Evolutionary conservation across 768 basidiomycete species (phyloP).

Genomic region (Sistotremastrum niveocremeum): DNA sequence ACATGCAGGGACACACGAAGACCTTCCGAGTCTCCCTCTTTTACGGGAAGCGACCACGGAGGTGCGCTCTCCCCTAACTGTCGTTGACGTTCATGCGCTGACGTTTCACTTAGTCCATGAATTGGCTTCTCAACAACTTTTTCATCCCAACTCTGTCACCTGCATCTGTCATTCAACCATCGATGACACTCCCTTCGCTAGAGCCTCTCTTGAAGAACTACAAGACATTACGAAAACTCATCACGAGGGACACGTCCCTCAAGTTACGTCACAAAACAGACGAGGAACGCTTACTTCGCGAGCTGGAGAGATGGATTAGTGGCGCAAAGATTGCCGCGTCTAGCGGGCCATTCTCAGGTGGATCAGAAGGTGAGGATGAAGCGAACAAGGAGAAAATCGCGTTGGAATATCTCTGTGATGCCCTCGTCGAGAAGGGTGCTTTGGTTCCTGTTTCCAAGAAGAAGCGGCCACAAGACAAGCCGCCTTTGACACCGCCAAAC

Average conservation of each 20-base stretch:
- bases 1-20: slow-evolving; percentile 94
- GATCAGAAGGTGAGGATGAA: slow-evolving; percentile 20
- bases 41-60: slow-evolving; percentile 66
- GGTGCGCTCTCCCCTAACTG: slow-evolving; percentile 22
- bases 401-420: slow-evolving; percentile 51
- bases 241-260: slow-evolving; percentile 52
- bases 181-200: slow-evolving; percentile 35
- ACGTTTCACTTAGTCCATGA: slow-evolving; percentile 41
- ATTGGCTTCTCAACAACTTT: slow-evolving; percentile 76
- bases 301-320: slow-evolving; percentile 66
- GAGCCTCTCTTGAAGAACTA: slow-evolving; percentile 60
- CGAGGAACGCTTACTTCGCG: slow-evolving; percentile 36
- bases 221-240: slow-evolving; percentile 51
- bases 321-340: slow-evolving; percentile 52
- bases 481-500: slow-evolving; percentile 32
- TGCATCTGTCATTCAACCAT: slow-evolving; percentile 10
- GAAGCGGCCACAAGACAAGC: slow-evolving; percentile 14
- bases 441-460: slow-evolving; percentile 77
- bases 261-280: slow-evolving; percentile 35
- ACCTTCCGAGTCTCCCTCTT: slow-evolving; percentile 72
- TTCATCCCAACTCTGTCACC: slow-evolving; percentile 55
- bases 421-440: slow-evolving; percentile 53
- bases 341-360: slow-evolving; percentile 12
- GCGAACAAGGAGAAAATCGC: slow-evolving; percentile 54
- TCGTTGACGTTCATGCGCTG: slow-evolving; percentile 3